Conservation (phyloP, 805 yeast genomes). For the Candida sithepensis region DNA sequence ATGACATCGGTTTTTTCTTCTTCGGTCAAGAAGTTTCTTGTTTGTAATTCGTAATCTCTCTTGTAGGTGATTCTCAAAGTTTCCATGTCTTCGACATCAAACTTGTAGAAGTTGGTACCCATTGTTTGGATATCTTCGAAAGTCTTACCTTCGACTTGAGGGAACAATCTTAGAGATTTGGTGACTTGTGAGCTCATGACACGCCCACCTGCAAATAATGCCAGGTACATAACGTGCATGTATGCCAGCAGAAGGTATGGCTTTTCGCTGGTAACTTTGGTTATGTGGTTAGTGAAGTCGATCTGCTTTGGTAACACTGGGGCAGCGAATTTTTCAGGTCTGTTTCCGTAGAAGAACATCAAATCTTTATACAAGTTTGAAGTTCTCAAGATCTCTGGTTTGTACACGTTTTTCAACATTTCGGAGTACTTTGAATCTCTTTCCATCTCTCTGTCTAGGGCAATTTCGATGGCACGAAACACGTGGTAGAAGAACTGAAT, state of each 20-base stretch:
- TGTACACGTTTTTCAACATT: slow-evolving; percentile 59
- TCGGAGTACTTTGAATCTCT: slow-evolving; percentile 36
- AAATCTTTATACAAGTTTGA: slow-evolving; percentile 58
- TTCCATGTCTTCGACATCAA: slow-evolving; percentile 62
- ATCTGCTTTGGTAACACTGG: slow-evolving; percentile 64
- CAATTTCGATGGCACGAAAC: slow-evolving; percentile 59
- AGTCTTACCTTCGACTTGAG: slow-evolving; percentile 64
- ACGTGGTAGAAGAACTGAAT: slow-evolving; percentile 69
- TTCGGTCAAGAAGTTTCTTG: slow-evolving; percentile 69
- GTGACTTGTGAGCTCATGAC: slow-evolving; percentile 64
- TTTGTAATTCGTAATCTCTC: slow-evolving; percentile 71
- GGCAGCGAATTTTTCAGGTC: slow-evolving; percentile 47
- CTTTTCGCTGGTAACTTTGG: slow-evolving; percentile 47
- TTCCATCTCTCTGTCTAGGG: slow-evolving; percentile 43
- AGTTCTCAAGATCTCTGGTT: slow-evolving; percentile 65
- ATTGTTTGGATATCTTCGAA: slow-evolving; percentile 55
- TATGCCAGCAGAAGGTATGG: slow-evolving; percentile 76
- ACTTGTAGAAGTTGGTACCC: slow-evolving; percentile 71
- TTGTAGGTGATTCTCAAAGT: slow-evolving; percentile 63
- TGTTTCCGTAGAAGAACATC: slow-evolving; percentile 59
- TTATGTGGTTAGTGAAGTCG: slow-evolving; percentile 59
- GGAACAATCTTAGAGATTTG: slow-evolving; percentile 69
- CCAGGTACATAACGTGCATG: slow-evolving; percentile 81
- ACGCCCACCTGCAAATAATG: slow-evolving; percentile 83
- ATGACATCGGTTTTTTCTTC: slow-evolving; percentile 66